Conservation (phyloP, 768 basidiomycete species). For the Pholiota microspora region DNA sequence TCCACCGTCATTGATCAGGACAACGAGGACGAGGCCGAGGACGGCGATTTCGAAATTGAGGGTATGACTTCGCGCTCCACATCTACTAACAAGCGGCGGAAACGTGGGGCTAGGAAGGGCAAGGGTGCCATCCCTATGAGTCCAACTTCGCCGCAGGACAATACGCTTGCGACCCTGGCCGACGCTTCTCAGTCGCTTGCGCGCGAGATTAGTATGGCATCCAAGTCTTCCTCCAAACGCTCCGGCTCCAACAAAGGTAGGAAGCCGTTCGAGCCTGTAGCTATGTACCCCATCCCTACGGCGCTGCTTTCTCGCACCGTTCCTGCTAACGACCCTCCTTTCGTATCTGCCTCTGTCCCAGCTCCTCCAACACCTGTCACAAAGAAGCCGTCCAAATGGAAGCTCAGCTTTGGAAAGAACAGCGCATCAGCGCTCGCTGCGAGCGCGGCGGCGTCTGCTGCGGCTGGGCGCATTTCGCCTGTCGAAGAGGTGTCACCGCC, state of each 20-base stretch:
- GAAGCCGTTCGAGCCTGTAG: conserved; percentile 41
- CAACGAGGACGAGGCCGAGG: conserved; percentile 46
- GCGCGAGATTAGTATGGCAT: conserved; percentile 75
- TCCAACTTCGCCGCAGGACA: conserved; percentile 40
- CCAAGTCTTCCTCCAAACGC: conserved; percentile 39
- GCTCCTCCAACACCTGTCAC: conserved; percentile 37
- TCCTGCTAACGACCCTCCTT: conserved; percentile 19
- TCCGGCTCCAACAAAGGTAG: conserved; percentile 24
- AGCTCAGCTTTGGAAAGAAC: conserved; percentile 69
- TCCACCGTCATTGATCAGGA: conserved; percentile 58
- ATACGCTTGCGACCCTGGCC: conserved; percentile 68
- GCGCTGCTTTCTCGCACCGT: conserved; percentile 27
- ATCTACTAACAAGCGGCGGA: conserved; percentile 77
- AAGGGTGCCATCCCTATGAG: conserved; percentile 50
- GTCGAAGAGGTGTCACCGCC: conserved; percentile 37
- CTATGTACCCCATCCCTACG: conserved; percentile 42
- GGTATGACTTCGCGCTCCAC: conserved; percentile 54
- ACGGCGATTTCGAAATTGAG: conserved; percentile 31
- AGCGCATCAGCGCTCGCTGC: conserved; percentile 31
- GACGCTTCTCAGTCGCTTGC: conserved; percentile 80
- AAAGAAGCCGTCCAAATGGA: conserved; percentile 90
- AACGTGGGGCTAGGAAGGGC: conserved; percentile 83
- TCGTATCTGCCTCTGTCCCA: conserved; percentile 15
- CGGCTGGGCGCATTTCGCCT: conserved; percentile 37
- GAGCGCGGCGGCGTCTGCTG: conserved; percentile 15